These are phyloP conservation scores for Salix viminalis DNA, from an alignment of 345 rosid species.

Conservation along the genomic window DNA sequence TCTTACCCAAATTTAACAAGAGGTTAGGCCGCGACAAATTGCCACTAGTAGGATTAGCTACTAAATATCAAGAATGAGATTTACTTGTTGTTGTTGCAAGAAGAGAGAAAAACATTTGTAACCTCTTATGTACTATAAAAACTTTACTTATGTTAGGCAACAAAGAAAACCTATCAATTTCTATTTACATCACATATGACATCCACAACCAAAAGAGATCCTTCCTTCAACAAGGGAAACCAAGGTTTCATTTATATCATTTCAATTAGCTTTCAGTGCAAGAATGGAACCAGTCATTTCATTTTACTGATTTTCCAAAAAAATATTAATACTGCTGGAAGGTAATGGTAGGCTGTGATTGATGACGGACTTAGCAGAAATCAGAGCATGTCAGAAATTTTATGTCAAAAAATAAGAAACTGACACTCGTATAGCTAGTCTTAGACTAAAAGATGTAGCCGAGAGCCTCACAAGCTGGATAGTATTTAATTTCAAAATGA, in stretches of 20 bases:
- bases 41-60: no score
- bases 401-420: not conserved
- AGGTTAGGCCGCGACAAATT: no score
- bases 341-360: no score
- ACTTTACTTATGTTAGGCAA: not conserved
- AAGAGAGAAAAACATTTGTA: not conserved
- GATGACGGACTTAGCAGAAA: no score
- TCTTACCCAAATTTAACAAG: no score
- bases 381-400: no score
- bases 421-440: not conserved
- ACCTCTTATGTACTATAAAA: not conserved
- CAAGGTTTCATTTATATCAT: not conserved
- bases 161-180: not conserved
- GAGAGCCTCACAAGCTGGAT: not conserved
- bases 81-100: not conserved
- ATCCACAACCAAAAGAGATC: slow-evolving; percentile 1
- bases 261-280: no score
- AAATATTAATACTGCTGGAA: no score
- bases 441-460: not conserved
- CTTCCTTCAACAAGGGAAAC: not conserved
- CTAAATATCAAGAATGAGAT: not conserved
- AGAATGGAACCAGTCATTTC: not conserved
- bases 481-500: not conserved
- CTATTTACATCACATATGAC: not conserved
- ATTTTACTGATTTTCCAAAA: not conserved